Evolutionary conservation across 352 stramenopile genomes (phyloP).

Genomic region (Pythium oligandrum): DNA sequence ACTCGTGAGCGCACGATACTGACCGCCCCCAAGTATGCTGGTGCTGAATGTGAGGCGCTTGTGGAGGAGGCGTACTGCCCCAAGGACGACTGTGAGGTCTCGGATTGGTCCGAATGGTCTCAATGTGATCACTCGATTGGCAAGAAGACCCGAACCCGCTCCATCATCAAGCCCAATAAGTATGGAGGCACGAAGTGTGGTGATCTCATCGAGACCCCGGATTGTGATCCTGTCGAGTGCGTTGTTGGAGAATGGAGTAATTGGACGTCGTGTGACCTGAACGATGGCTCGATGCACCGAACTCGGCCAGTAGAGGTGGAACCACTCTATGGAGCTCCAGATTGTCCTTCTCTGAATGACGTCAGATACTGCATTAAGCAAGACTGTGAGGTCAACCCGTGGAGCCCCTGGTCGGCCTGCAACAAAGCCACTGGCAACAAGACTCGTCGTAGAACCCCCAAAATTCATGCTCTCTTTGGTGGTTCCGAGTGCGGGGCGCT

Average conservation of each 20-base stretch:
- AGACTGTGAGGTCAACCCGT: constrained; percentile 42
- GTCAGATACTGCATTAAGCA: constrained; percentile 24
- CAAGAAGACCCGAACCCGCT: constrained; percentile 35
- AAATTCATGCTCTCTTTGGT: constrained; percentile 29
- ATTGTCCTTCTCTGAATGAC: constrained; percentile 21
- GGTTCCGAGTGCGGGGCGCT: constrained; percentile 36
- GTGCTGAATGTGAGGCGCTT: constrained; percentile 13
- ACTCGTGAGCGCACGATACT: constrained; percentile 28
- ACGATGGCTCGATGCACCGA: constrained; percentile 20
- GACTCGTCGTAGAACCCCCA: constrained; percentile 25
- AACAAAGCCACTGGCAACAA: constrained; percentile 22
- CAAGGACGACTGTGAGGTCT: constrained; percentile 27
- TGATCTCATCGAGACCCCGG: constrained; percentile 13
- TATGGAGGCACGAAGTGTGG: constrained; percentile 25
- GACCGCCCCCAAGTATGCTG: constrained; percentile 24
- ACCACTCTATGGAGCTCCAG: constrained; percentile 26
- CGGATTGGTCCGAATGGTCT: constrained; percentile 31
- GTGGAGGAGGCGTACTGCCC: constrained; percentile 19
- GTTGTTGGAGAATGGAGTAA: constrained; percentile 26
- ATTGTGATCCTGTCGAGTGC: constrained; percentile 33
- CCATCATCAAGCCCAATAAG: constrained; percentile 13
- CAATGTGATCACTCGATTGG: constrained; percentile 35
- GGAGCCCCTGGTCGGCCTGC: constrained; percentile 21
- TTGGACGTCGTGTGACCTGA: constrained; percentile 27
- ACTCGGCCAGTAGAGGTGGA: constrained; percentile 25